A percentile compares a stretch with the other conserved stretches of the same genome.
phyloP scores from a whole-genome alignment of 169 alveolate genomes.

The Plasmodium malariae region DNA sequence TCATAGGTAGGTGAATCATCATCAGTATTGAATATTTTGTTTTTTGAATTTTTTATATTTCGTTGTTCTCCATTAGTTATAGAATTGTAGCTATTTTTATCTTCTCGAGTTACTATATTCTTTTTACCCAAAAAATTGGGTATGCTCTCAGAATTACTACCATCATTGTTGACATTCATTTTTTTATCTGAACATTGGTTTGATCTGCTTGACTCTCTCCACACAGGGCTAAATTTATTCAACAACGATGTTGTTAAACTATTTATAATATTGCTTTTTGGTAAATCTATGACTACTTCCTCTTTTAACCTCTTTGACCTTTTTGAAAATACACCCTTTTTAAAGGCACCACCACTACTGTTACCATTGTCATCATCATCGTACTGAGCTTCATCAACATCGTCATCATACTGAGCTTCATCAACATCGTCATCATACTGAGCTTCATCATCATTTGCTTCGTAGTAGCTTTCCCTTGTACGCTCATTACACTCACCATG shows the following conservation, averaged over 20 bases:
- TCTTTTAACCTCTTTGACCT: not conserved
- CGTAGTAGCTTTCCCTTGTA: too few species aligned
- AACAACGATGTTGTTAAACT: not conserved
- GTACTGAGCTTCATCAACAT: too few species aligned
- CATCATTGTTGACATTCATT: not conserved
- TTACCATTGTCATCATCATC: not conserved
- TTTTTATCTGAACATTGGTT: not conserved
- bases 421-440: too few species aligned
- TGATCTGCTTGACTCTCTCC: not conserved
- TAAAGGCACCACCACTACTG: not conserved
- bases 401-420: too few species aligned
- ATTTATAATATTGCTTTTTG: not conserved
- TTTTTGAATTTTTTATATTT: not conserved
- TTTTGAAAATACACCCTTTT: not conserved
- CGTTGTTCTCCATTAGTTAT: not conserved
- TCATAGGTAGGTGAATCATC: not conserved
- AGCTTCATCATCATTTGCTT: too few species aligned
- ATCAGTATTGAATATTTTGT: not conserved
- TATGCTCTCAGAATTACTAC: too few species aligned
- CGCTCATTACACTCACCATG: too few species aligned
- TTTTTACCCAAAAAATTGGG: too few species aligned
- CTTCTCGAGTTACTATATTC: too few species aligned
- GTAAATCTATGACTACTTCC: not conserved
- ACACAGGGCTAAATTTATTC: not conserved
- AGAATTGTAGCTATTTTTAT: not conserved